Percentiles rank a stretch among this genome's conserved stretches.
These are phyloP conservation scores for Pterocarpus santalinus DNA, from an alignment of 306 rosid genomes.

Conservation along the genomic window DNA sequence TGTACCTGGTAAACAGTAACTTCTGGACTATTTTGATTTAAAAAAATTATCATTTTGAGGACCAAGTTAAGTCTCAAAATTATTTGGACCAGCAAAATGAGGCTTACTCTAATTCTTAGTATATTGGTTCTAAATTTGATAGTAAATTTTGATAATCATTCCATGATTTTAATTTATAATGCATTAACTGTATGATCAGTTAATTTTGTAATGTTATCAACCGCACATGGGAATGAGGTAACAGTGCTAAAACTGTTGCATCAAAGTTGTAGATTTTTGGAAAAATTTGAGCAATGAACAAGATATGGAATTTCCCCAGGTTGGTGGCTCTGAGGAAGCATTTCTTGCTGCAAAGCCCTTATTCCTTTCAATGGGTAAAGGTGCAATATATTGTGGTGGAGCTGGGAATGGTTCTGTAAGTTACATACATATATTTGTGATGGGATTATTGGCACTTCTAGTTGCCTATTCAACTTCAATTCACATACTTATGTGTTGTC, in stretches of 20 bases:
- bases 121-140: slow-evolving; percentile 18
- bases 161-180: neutral
- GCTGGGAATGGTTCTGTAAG: slow-evolving; percentile 99
- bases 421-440: slow-evolving; percentile 36
- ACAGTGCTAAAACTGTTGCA: slow-evolving; percentile 25
- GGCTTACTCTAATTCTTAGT: neutral
- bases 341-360: slow-evolving; percentile 72
- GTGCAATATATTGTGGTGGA: slow-evolving; percentile 80
- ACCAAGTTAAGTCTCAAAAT: neutral
- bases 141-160: slow-evolving; percentile 19
- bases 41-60: neutral
- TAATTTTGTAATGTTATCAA: neutral
- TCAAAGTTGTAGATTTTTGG: slow-evolving; percentile 23
- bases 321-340: slow-evolving; percentile 92
- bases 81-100: neutral
- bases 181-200: slow-evolving; percentile 19
- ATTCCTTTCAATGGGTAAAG: slow-evolving; percentile 86
- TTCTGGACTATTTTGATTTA: neutral
- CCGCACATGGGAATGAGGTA: slow-evolving; percentile 14
- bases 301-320: slow-evolving; percentile 62
- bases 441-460: neutral
- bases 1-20: slow-evolving; percentile 13
- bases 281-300: slow-evolving; percentile 33
- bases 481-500: slow-evolving; percentile 4
- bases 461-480: slow-evolving; percentile 6